Conservation (phyloP, 306 rosid species). For the Gastrolobium villosum region DNA sequence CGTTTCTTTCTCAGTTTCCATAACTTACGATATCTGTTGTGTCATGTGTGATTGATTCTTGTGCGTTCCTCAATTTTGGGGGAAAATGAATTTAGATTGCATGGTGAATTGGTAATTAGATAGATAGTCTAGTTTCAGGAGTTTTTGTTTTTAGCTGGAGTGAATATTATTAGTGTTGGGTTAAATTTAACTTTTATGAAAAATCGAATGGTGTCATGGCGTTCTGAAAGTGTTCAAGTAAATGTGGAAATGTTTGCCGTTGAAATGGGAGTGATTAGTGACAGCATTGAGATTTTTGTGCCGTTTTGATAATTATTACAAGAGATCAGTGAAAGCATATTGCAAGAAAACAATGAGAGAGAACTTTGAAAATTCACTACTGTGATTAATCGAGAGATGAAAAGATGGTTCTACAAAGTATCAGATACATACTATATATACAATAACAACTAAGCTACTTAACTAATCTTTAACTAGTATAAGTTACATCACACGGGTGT, state of each 20-base stretch:
- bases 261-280: neutral
- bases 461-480: no score
- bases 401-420: no score
- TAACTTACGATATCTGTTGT: neutral
- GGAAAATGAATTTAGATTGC: neutral
- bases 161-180: neutral
- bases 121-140: neutral
- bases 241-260: neutral
- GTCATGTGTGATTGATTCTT: neutral
- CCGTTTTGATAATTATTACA: conserved; percentile 16
- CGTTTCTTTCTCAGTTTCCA: neutral
- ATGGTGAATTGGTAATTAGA: neutral
- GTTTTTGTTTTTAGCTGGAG: neutral
- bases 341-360: no score
- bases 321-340: no score
- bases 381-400: no score
- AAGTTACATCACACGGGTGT: no score
- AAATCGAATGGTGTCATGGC: neutral
- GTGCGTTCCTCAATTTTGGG: neutral
- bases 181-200: neutral
- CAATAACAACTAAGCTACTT: no score
- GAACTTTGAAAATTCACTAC: no score
- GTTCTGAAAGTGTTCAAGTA: conserved; percentile 2
- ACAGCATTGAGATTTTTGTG: neutral
- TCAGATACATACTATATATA: no score